These are phyloP conservation scores for Globisporangium yorkense DNA, from an alignment of 352 stramenopile genomes.

Conservation along the genomic window DNA sequence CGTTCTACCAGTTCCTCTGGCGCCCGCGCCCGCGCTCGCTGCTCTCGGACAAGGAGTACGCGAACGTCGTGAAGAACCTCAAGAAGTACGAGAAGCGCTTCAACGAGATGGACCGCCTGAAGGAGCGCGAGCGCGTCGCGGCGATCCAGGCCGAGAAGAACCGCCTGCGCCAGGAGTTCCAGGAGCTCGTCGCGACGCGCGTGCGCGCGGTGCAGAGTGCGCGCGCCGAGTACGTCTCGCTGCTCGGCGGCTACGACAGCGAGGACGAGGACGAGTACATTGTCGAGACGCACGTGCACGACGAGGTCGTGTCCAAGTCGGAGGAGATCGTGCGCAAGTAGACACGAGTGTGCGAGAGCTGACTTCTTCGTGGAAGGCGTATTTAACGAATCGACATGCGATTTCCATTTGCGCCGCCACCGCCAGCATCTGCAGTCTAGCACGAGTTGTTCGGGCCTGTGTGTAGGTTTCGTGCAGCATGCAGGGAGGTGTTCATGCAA, in stretches of 20 bases:
- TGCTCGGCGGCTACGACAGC: constrained; percentile 75
- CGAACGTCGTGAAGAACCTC: constrained; percentile 95
- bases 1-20: constrained; percentile 94
- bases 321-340: constrained; percentile 78
- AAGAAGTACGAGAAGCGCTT: constrained; percentile 95
- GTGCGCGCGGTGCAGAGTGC: constrained; percentile 16
- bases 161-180: constrained; percentile 63
- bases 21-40: constrained; percentile 92
- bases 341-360: background rate
- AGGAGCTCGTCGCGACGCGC: constrained; percentile 54
- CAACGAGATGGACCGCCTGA: constrained; percentile 82
- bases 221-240: constrained; percentile 59
- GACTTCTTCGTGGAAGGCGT: background rate
- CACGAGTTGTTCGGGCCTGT: too few relatives aligned
- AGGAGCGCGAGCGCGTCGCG: constrained; percentile 70
- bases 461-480: too few relatives aligned
- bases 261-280: constrained; percentile 84
- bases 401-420: too few relatives aligned
- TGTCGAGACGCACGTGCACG: constrained; percentile 65
- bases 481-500: too few relatives aligned
- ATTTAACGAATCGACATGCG: background rate
- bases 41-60: constrained; percentile 90
- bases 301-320: constrained; percentile 60
- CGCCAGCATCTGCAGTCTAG: too few relatives aligned
- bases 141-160: constrained; percentile 66